phyloP scores from a whole-genome alignment of 106 monocot genomes.

The Acorus calamus region DNA sequence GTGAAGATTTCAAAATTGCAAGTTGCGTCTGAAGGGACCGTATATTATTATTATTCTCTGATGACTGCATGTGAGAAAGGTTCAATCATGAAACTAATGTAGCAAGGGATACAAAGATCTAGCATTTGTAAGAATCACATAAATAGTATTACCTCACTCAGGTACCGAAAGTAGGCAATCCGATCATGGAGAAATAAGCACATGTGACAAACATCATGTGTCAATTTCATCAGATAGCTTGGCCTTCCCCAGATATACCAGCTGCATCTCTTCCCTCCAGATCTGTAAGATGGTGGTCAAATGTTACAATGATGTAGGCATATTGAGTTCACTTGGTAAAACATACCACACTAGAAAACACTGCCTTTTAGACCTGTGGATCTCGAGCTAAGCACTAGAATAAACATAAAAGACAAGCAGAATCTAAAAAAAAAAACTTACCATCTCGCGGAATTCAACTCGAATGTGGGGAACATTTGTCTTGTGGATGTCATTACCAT shows the following conservation, averaged over 20 bases:
- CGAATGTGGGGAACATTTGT: constrained; percentile 97
- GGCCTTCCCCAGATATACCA: constrained; percentile 57
- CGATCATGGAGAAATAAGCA: too few relatives aligned
- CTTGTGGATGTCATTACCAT: constrained; percentile 87
- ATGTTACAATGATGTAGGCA: not conserved
- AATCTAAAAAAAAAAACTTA: constrained; percentile 4
- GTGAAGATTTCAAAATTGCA: too few relatives aligned
- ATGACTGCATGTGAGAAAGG: too few relatives aligned
- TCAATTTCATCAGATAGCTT: constrained; percentile 49
- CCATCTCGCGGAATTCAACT: constrained; percentile 80
- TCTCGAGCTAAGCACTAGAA: too few relatives aligned
- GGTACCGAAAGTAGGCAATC: too few relatives aligned
- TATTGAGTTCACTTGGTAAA: not conserved
- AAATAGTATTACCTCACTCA: too few relatives aligned
- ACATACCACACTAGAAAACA: not conserved
- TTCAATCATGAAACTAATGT: too few relatives aligned
- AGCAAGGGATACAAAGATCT: too few relatives aligned
- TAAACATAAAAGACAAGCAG: not conserved
- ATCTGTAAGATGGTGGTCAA: constrained; percentile 25
- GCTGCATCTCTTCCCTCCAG: constrained; percentile 78
- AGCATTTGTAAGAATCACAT: too few relatives aligned
- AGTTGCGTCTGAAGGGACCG: too few relatives aligned
- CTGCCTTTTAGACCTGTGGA: too few relatives aligned
- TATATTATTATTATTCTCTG: too few relatives aligned
- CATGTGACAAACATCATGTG: constrained; percentile 3